phyloP scores from a whole-genome alignment of 2,329 filamentous ascomycete species.

The Helotiales sp. region DNA sequence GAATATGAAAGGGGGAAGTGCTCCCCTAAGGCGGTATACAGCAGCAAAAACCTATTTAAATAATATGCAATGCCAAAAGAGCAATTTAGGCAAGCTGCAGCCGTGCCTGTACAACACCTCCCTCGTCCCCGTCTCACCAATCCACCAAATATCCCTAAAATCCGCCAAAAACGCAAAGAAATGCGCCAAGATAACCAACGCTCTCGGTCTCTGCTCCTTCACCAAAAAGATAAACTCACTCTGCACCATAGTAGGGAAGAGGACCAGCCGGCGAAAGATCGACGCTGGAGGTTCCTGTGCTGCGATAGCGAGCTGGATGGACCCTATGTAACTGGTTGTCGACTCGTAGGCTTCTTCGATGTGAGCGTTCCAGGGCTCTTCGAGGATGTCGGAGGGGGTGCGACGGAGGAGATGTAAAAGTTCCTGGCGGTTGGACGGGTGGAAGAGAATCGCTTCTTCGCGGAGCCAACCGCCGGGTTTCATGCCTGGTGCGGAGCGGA shows the following conservation, averaged over 20 bases:
- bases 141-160: conserved; percentile 45
- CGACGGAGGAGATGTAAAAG: conserved; percentile 26
- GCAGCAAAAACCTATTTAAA: too few relatives aligned
- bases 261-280: conserved; percentile 24
- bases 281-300: not conserved
- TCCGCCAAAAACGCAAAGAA: conserved; percentile 44
- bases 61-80: too few relatives aligned
- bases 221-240: conserved; percentile 24
- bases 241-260: conserved; percentile 25
- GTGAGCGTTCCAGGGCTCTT: conserved; percentile 29
- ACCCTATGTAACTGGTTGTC: conserved; percentile 29
- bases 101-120: too few relatives aligned
- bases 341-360: conserved; percentile 28
- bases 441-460: conserved; percentile 20
- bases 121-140: conserved; percentile 30
- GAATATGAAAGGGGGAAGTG: too few relatives aligned
- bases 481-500: conserved; percentile 18
- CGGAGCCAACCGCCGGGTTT: not conserved
- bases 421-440: conserved; percentile 21
- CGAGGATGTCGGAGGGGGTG: conserved; percentile 13
- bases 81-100: too few relatives aligned
- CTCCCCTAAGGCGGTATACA: too few relatives aligned
- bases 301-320: conserved; percentile 19
- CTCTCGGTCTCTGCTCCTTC: conserved; percentile 26
- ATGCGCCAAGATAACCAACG: conserved; percentile 40